Percentiles rank a stretch among this genome's conserved stretches.
phyloP scores from a whole-genome alignment of 768 basidiomycete species.

The Termitomyces sp. region DNA sequence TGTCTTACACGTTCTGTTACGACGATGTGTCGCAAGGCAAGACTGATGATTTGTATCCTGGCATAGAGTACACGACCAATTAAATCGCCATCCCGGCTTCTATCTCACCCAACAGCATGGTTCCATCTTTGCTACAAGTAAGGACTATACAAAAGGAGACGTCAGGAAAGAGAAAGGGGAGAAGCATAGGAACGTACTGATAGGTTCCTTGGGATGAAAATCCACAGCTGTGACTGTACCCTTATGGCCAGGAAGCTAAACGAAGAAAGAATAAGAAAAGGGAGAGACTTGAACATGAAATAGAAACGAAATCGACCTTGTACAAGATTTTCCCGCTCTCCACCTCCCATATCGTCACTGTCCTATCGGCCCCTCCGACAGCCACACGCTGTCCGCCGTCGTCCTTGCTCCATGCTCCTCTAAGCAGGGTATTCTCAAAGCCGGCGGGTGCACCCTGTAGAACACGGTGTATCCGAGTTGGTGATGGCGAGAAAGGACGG shows the following conservation, averaged over 20 bases:
- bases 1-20: background rate
- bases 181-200: conserved; percentile 53
- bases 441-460: conserved; percentile 88
- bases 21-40: background rate
- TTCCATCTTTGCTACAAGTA: conserved; percentile 90
- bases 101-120: conserved; percentile 89
- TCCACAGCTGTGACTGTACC: conserved; percentile 95
- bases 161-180: background rate
- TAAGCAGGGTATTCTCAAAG: conserved; percentile 85
- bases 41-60: background rate
- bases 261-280: background rate
- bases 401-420: conserved; percentile 84
- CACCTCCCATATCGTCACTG: conserved; percentile 85
- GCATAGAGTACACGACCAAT: background rate
- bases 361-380: conserved; percentile 87
- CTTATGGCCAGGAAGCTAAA: conserved; percentile 89
- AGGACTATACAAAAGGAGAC: conserved; percentile 52
- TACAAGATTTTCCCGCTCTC: conserved; percentile 73
- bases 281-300: background rate
- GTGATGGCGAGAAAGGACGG: conserved; percentile 87
- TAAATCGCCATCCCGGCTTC: conserved; percentile 57
- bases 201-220: conserved; percentile 94
- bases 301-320: conserved; percentile 49
- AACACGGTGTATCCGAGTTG: conserved; percentile 75
- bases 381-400: conserved; percentile 81